Conservation (phyloP, 2,329 filamentous ascomycete genomes). For the Mycosphaerella sp. region DNA sequence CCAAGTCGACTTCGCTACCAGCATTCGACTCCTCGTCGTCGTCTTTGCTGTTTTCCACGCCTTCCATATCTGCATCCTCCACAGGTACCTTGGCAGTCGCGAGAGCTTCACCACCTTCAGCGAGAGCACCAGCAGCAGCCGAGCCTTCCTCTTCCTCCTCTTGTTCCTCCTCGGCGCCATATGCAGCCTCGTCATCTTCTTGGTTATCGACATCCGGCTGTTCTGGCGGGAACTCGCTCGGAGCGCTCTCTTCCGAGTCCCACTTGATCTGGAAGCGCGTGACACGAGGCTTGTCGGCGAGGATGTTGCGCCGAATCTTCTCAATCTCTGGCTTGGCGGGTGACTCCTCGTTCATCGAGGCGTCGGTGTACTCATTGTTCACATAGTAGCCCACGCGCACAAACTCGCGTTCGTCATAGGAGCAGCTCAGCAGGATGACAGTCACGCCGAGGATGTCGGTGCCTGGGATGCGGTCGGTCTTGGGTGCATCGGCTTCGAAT, state of each 20-base stretch:
- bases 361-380: conserved; percentile 96
- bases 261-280: conserved; percentile 99
- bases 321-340: conserved; percentile 90
- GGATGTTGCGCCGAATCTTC: conserved; percentile 82
- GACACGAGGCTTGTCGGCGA: conserved; percentile 95
- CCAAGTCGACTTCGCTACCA: conserved; percentile 48
- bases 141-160: conserved; percentile 57
- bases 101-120: conserved; percentile 36
- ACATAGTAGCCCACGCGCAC: conserved; percentile 99
- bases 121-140: conserved; percentile 31
- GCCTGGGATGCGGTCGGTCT: conserved; percentile 83
- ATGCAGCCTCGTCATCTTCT: conserved; percentile 75
- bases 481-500: conserved; percentile 90
- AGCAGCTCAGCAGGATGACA: conserved; percentile 90
- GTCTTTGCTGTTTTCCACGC: conserved; percentile 52
- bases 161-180: conserved; percentile 77
- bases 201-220: conserved; percentile 89
- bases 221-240: conserved; percentile 92
- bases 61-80: conserved; percentile 71
- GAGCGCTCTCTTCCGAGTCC: conserved; percentile 97
- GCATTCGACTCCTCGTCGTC: conserved; percentile 63
- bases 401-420: conserved; percentile 94
- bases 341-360: conserved; percentile 81
- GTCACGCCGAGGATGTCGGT: conserved; percentile 96
- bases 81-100: conserved; percentile 12